Conservation (phyloP, 2,329 filamentous ascomycete species). For the Cladorrhinum sp. region DNA sequence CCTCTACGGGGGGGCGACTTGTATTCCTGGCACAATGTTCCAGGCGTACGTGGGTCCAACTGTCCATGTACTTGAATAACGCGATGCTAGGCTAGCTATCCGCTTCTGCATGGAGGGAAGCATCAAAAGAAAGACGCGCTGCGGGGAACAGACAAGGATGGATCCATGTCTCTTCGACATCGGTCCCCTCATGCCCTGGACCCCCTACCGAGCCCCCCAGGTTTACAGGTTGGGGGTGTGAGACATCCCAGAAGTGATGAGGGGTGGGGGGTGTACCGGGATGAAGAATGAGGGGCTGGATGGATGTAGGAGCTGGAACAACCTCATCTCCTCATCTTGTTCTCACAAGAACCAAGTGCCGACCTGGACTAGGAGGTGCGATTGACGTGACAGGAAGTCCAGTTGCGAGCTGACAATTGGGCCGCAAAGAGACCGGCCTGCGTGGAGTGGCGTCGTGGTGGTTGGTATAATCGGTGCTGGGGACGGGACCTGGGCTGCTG, state of each 20-base stretch:
- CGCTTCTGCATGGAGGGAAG: constrained; percentile 13
- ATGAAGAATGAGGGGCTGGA: neutral
- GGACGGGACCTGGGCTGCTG: neutral
- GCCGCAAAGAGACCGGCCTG: neutral
- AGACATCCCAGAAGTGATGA: neutral
- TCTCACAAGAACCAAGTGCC: neutral
- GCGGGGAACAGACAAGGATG: neutral
- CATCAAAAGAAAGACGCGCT: neutral
- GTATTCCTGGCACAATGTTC: constrained; percentile 6
- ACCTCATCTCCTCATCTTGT: neutral
- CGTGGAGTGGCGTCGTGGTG: neutral
- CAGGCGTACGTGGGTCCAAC: constrained; percentile 9
- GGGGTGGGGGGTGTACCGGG: neutral
- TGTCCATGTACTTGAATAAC: constrained; percentile 21
- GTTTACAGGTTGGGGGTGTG: neutral
- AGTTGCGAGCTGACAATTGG: neutral
- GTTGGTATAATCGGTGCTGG: neutral
- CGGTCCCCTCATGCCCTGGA: neutral
- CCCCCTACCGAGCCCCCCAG: neutral
- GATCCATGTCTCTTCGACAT: neutral
- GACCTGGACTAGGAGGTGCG: neutral
- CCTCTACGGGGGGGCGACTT: neutral
- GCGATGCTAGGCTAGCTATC: constrained; percentile 6
- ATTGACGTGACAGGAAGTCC: constrained; percentile 4
- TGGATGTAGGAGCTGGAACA: neutral